These are phyloP conservation scores for Glonium stellatum DNA, from an alignment of 495 filamentous ascomycete genomes.

Conservation along the genomic window DNA sequence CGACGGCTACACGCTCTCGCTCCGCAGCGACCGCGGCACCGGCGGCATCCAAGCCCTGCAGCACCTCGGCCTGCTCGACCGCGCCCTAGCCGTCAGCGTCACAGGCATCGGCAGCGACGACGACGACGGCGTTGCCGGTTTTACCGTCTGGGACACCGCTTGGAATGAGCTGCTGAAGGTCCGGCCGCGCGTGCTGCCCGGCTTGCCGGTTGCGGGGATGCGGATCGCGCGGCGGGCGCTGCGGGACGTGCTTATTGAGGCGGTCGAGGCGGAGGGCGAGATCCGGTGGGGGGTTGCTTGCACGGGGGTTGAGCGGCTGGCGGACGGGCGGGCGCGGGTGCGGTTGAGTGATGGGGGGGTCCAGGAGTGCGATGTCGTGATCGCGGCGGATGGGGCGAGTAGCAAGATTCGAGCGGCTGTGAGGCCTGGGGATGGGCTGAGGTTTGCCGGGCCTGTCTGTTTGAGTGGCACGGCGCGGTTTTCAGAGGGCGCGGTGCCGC, in stretches of 20 bases:
- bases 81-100: slow-evolving; percentile 13
- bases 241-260: slow-evolving; percentile 7
- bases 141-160: slow-evolving; percentile 27
- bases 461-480: slow-evolving; percentile 4
- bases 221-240: slow-evolving; percentile 21
- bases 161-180: slow-evolving; percentile 22
- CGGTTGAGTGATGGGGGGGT: neutral
- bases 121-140: slow-evolving; percentile 8
- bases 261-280: neutral
- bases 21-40: slow-evolving; percentile 29
- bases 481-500: neutral
- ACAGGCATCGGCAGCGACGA: neutral
- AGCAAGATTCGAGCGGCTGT: slow-evolving; percentile 4
- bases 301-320: neutral
- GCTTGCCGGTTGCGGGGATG: slow-evolving; percentile 18
- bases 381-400: slow-evolving; percentile 8
- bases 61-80: slow-evolving; percentile 31
- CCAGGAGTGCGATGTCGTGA: slow-evolving; percentile 4
- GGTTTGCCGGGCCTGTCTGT: slow-evolving; percentile 10
- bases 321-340: neutral
- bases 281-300: slow-evolving; percentile 9
- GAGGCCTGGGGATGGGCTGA: slow-evolving; percentile 3
- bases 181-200: slow-evolving; percentile 1
- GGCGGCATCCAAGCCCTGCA: slow-evolving; percentile 30
- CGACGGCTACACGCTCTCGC: slow-evolving; percentile 36